A percentile compares a stretch with the other conserved stretches of the same genome.
Conservation (phyloP, 1,139 yeast species). For the Lizanozyma gosingica region DNA sequence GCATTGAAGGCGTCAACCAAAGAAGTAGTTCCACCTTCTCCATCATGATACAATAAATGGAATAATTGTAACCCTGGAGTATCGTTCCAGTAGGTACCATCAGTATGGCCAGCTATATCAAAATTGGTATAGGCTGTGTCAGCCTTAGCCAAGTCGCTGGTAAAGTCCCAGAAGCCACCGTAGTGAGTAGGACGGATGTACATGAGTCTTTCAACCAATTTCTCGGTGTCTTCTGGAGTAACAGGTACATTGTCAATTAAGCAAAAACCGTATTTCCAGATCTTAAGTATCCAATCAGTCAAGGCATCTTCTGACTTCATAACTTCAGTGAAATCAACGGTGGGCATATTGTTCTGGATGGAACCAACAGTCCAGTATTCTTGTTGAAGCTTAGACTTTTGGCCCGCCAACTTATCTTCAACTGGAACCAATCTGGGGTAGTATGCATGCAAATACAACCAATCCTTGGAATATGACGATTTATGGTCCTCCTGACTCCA, state of each 20-base stretch:
- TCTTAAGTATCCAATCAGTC: constrained; percentile 51
- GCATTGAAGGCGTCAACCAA: constrained; percentile 63
- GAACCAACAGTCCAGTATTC: constrained; percentile 43
- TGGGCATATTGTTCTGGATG: constrained; percentile 38
- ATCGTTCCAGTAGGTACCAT: constrained; percentile 74
- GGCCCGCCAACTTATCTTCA: constrained; percentile 19
- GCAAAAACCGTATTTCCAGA: constrained; percentile 56
- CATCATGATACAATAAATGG: constrained; percentile 59
- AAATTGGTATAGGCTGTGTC: constrained; percentile 73
- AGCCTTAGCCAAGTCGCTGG: constrained; percentile 60
- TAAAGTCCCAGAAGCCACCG: constrained; percentile 79
- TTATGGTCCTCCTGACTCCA: constrained; percentile 46
- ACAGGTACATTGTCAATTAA: constrained; percentile 58
- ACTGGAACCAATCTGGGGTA: constrained; percentile 38
- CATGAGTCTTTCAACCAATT: constrained; percentile 49
- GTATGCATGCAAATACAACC: constrained; percentile 56
- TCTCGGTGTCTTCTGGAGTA: constrained; percentile 52
- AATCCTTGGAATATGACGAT: constrained; percentile 37
- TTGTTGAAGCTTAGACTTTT: constrained; percentile 19
- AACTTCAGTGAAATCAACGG: constrained; percentile 40
- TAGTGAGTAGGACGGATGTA: constrained; percentile 68
- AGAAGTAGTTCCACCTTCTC: constrained; percentile 67
- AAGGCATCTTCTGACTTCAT: constrained; percentile 42
- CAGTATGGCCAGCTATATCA: constrained; percentile 62
- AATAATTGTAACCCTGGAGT: constrained; percentile 70